Evolutionary conservation across 345 rosid genomes (phyloP).

Genomic region (Pugionium dolabratum): DNA sequence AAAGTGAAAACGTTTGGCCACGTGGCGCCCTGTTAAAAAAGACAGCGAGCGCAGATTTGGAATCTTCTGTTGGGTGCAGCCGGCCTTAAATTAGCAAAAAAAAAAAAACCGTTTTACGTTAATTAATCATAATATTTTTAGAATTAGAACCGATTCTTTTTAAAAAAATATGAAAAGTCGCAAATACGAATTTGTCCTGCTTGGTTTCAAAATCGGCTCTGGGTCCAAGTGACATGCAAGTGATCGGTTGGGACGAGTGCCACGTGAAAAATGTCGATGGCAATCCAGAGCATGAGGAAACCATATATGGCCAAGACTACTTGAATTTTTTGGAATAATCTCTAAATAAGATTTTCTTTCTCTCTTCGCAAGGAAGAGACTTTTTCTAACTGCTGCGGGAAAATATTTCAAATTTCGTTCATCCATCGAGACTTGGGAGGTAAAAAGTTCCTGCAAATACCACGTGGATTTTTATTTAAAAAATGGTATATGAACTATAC

Average conservation of each 20-base stretch:
- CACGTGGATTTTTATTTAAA: too few relatives aligned
- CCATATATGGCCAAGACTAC: slow-evolving; percentile 4
- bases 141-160: slow-evolving; percentile 24
- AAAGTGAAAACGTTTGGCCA: background rate
- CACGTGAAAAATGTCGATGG: slow-evolving; percentile 38
- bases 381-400: too few relatives aligned
- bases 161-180: background rate
- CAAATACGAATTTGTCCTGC: background rate
- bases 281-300: slow-evolving; percentile 9
- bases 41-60: slow-evolving; percentile 36
- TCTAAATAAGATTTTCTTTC: too few relatives aligned
- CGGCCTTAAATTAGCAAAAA: too few relatives aligned
- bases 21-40: slow-evolving; percentile 24
- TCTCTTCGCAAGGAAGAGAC: too few relatives aligned
- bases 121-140: too few relatives aligned
- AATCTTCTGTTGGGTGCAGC: slow-evolving; percentile 25
- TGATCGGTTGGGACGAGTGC: slow-evolving; percentile 39
- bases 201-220: too few relatives aligned
- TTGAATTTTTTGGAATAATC: background rate
- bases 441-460: too few relatives aligned
- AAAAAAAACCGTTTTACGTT: too few relatives aligned
- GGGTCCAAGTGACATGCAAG: slow-evolving; percentile 51
- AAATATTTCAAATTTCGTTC: too few relatives aligned
- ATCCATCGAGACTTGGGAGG: too few relatives aligned
- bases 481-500: too few relatives aligned